Base-by-base conservation (phyloP, 768 basidiomycete species). In the Lactarius evosmus region DNA sequence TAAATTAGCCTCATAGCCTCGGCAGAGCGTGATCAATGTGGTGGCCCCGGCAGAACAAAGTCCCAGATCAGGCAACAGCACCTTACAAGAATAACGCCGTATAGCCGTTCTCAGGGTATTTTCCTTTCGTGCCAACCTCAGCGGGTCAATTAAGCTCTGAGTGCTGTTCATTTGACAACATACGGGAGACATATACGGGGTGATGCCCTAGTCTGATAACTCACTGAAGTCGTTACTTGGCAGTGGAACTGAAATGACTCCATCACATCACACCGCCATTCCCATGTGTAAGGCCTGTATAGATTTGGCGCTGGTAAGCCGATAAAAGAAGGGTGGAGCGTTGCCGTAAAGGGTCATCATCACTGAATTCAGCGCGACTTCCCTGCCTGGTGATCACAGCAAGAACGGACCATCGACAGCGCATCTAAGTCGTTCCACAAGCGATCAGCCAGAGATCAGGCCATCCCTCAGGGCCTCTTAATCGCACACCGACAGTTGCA, bases 351-450 rank as follows among this genome's bases (percentile, higher is more conserved):
- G 3, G 8, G 12, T 27, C 49, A 29, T 50, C 27, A 50, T 27
- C 25, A 8, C 49, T 6, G 49, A 16, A 5, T 50, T 25, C 6
- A 27, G 22, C 16, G 17, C 16, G 29, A 17, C 16, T 16, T 29
- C 51, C 11, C 27, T 22, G 1, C 9, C 8, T 22, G 14, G n/a
- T 17, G 19, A 17, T 34, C 58, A 65, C 60, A 58, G 29, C 63
- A 30, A 56, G 30, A 46, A 41, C 53, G 16, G 41, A 56, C 49
- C 59, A 4, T 49, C 63, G 29, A 56, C 54, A 14, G 2, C 53
- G 4, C 66, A 58, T 44, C 46, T 66, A 34, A 44, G 58, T 30
- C 62, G 63, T 54, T 65, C 65, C 7, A 19, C 44, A 3, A 60
- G 58, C 34, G 63, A 56, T 34, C 54, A 40, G n/a, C 41, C 56